A percentile compares a stretch with the other conserved stretches of the same genome.
Evolutionary conservation across 2,329 filamentous ascomycete genomes (phyloP).

Genomic region (Cladophialophora exuberans): DNA sequence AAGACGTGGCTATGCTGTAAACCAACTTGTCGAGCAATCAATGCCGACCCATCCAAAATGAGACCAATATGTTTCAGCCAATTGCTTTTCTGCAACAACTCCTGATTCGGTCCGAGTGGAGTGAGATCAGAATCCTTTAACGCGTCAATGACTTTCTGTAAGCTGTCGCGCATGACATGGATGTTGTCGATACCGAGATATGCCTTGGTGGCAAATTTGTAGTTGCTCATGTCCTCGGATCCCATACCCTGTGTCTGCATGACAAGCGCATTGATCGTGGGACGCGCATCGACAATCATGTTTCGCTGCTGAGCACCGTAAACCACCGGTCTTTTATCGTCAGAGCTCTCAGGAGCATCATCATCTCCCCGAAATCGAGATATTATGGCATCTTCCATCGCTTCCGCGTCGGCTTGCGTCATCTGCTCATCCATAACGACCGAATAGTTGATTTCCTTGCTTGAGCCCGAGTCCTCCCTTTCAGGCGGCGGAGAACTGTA

Average conservation of each 20-base stretch:
- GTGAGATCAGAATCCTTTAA: conserved; percentile 92
- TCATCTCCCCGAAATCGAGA: conserved; percentile 58
- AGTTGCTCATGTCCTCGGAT: conserved; percentile 97
- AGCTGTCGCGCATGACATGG: conserved; percentile 92
- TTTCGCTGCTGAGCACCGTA: conserved; percentile 95
- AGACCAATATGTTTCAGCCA: conserved; percentile 90
- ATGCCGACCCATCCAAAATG: conserved; percentile 78
- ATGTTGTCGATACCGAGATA: conserved; percentile 98
- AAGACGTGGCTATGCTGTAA: conserved; percentile 92
- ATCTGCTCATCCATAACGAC: conserved; percentile 56
- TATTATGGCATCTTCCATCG: conserved; percentile 70
- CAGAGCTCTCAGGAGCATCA: conserved; percentile 46
- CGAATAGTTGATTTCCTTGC: conserved; percentile 46
- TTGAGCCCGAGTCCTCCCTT: conserved; percentile 43
- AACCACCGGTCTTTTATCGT: conserved; percentile 62
- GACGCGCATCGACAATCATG: conserved; percentile 92
- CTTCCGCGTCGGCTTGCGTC: conserved; percentile 65
- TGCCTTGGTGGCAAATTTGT: conserved; percentile 85
- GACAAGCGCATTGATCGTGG: conserved; percentile 89
- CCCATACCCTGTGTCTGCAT: conserved; percentile 93
- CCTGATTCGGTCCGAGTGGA: conserved; percentile 77
- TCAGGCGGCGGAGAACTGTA: conserved; percentile 44
- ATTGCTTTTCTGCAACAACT: conserved; percentile 77
- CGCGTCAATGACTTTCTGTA: conserved; percentile 84
- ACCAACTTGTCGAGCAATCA: conserved; percentile 86